Evolutionary conservation across 2,329 filamentous ascomycete species (phyloP).

Genomic region (Trichoderma oligosporum): DNA sequence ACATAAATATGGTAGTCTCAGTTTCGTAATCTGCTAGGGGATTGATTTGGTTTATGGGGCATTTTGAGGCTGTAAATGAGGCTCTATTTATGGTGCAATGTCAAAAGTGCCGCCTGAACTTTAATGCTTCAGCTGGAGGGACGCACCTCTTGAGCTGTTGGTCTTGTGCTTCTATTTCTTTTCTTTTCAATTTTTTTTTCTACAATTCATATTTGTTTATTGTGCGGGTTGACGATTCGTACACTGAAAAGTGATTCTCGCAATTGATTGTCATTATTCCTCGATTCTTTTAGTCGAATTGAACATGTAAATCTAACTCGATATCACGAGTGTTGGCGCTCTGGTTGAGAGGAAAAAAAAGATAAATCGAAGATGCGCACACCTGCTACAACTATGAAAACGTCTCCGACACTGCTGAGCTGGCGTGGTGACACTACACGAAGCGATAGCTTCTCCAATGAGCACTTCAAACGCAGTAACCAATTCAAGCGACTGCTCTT

Average conservation of each 20-base stretch:
- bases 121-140: slow-evolving; percentile 12
- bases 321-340: slow-evolving; percentile 1
- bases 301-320: slow-evolving; percentile 15
- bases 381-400: slow-evolving; percentile 1
- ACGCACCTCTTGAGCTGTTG: background rate
- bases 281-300: background rate
- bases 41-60: no score
- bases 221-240: no score
- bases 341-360: background rate
- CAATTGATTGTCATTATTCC: background rate
- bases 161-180: no score
- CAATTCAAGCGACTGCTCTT: slow-evolving; percentile 24
- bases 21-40: background rate
- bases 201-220: background rate
- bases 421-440: slow-evolving; percentile 21
- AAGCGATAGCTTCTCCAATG: slow-evolving; percentile 23
- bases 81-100: no score
- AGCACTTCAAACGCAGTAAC: slow-evolving; percentile 22
- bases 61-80: no score
- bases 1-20: background rate
- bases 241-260: background rate
- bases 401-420: slow-evolving; percentile 6
- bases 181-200: background rate
- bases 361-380: slow-evolving; percentile 1
- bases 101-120: slow-evolving; percentile 16